Evolutionary conservation across 768 basidiomycete species (phyloP), one percentile per base, ranked within the genome.

Genomic region (Fomitopsis pulvina): DNA sequence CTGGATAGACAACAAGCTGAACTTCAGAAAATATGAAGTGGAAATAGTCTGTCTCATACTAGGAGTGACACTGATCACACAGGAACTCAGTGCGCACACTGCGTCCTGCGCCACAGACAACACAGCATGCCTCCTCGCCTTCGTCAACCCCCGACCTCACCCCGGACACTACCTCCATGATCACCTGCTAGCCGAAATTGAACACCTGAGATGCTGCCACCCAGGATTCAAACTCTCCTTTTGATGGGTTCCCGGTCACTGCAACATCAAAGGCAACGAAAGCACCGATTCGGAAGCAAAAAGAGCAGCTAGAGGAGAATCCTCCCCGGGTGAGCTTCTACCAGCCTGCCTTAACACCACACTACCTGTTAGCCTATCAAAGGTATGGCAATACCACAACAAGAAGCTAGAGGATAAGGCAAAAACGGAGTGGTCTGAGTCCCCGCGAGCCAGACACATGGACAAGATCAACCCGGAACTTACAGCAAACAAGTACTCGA

Each of bases 1-100:
- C 29, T 30, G 29, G 29, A 2, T 70, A 1, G 68, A 71, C 55
- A 41, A 60, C 2, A 56, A 58, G 32, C 52, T 72, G 4, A 21
- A 52, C 0, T 70, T 61, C 52, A 49, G 59, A 8, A 56, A 27
- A 0, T 65, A 62, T 26, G 63, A 67, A 48, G 66, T 54, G 2
- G 66, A 70, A 42, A 14, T 57, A 0, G 58, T 64, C 6, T 67
- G 65, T 0, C 41, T 65, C 2, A 29, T 63, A 0, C 47, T 71
- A 4, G 53, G 41, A 2, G 12, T 62, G 3, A 53, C 66, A 6
- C 54, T 71, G 10, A 30, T 70, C 4, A 45, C 34, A 4, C 43
- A 40, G n/a, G 49, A 56, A 34, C 11, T 9, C 4, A 0, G 10
- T 5, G 30, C 47, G 24, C 34, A 32, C n/a, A 21, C 18, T 2